Evolutionary conservation across 2,329 filamentous ascomycete genomes (phyloP).

Genomic region (Talaromyces albobiverticillius): DNA sequence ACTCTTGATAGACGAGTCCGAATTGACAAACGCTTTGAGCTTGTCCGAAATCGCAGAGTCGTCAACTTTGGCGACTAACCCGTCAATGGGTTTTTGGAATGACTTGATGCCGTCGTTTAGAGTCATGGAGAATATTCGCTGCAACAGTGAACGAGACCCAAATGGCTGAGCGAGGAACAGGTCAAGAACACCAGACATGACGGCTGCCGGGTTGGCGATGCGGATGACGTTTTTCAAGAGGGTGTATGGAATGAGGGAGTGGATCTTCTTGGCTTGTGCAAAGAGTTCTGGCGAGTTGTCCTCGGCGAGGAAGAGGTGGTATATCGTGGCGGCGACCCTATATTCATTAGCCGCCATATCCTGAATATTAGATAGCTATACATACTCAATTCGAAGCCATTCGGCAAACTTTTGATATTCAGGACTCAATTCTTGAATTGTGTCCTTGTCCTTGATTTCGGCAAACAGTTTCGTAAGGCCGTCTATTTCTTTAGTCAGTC

Average conservation of each 20-base stretch:
- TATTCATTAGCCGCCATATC: conserved; percentile 4
- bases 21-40: conserved; percentile 73
- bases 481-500: conserved; percentile 45
- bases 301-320: conserved; percentile 94
- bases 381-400: conserved; percentile 86
- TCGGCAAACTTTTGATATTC: conserved; percentile 98
- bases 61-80: conserved; percentile 72
- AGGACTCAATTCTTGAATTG: conserved; percentile 81
- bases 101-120: conserved; percentile 84
- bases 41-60: conserved; percentile 77
- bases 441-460: conserved; percentile 87
- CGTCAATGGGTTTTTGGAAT: conserved; percentile 83
- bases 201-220: conserved; percentile 90
- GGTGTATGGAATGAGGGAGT: conserved; percentile 89
- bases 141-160: conserved; percentile 81
- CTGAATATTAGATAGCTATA: conserved; percentile 5
- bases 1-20: conserved; percentile 71
- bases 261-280: conserved; percentile 88
- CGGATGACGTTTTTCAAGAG: conserved; percentile 95
- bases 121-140: conserved; percentile 90
- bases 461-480: conserved; percentile 89
- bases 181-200: conserved; percentile 94
- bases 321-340: conserved; percentile 85
- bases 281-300: conserved; percentile 97
- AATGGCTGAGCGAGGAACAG: conserved; percentile 95